Evolutionary conservation across 768 basidiomycete species (phyloP), one percentile per base, ranked within the genome.

Genomic region (Collybiopsis confluens): DNA sequence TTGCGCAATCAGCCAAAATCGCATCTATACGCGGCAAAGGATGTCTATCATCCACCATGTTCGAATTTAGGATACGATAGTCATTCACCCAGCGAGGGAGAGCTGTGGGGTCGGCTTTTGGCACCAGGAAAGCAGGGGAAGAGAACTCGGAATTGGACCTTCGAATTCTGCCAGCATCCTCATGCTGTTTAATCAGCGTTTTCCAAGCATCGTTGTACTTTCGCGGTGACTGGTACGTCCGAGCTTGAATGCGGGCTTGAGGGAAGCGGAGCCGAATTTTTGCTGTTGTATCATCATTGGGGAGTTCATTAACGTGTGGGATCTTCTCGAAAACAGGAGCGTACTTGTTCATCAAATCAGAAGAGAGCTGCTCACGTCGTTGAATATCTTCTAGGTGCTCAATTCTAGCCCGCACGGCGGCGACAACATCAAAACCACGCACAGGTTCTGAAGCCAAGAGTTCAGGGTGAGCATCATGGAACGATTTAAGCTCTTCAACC

Each of bases 131-230:
- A 0, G 62, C 58, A 0, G 67, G 71, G 0, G 67, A 75, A 0
- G 65, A 64, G 43, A 58, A 64, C 2, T 48, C 23, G 0, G 64
- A 65, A 0, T 45, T 47, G 0, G 69, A 73, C 0, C 62, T 63
- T 0, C 60, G 54, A 0, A 74, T 58, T 0, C 61, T 54, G 0
- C 72, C 68, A 3, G 64, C 61, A 2, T 52, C 62, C 0, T 72
- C 56, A 33, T 72, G 69, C 1, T 64, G 59, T 0, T 71, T 28
- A 0, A 74, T 56, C 0, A 73, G 49, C 0, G 18, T 59, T 0
- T 58, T n/a, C 72, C 72, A 74, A 0, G 61, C 65, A 0, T 62
- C 63, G 3, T 57, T 36, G 33, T 67, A 73, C 40, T 71, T 72
- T 8, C 62, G 57, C 0, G 70, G 70, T 21, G 61, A 69, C 0